Evolutionary conservation across 2,329 filamentous ascomycete genomes (phyloP), one percentile per base, ranked within the genome.

Genomic region (Neonectria faginata): DNA sequence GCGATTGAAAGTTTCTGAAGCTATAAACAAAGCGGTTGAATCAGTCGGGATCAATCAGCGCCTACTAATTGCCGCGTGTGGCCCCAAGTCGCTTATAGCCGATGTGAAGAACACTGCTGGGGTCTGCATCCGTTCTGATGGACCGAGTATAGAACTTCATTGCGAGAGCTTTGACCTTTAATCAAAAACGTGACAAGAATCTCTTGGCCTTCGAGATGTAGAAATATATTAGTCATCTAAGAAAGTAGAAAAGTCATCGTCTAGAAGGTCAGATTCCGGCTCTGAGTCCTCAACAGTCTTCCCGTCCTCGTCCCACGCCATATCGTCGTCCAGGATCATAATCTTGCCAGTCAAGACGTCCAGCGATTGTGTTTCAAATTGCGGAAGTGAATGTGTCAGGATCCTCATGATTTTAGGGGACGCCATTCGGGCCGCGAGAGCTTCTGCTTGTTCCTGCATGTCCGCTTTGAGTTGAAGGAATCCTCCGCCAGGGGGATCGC

Each of bases 221-320:
- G 3, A n/a, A 39, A 7, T 2, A 16, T 16, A 16, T 6, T 39
- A n/a, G 5, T 16, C 36, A 39, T 39, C 16, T 16, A 39, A 39
- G 31, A 39, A 39, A 39, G 36, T n/a, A 39, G 16, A 14, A n/a
- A 39, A n/a, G 14, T 39, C 36, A 39, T 39, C 36, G 8, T 39
- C 36, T 39, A 6, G 7, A 42, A 67, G 47, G 14, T 67, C 68
- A 0, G 68, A 65, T 45, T 70, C 68, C 10, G 62, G 27, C 33
- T 50, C 58, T 31, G 56, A 54, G 10, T 64, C 47, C 50, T 68
- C 64, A 4, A 66, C 27, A 31, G 42, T 42, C 50, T 62, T 61
- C 16, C 67, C 70, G 36, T 73, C 66, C 27, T 62, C 67, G 14
- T 70, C 55, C 70, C 69, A 73, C n/a, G 42, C 31, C 45, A 57